These are phyloP conservation scores for Bipolaris oryzae DNA, from an alignment of 2,329 filamentous ascomycete species.

Conservation along the genomic window DNA sequence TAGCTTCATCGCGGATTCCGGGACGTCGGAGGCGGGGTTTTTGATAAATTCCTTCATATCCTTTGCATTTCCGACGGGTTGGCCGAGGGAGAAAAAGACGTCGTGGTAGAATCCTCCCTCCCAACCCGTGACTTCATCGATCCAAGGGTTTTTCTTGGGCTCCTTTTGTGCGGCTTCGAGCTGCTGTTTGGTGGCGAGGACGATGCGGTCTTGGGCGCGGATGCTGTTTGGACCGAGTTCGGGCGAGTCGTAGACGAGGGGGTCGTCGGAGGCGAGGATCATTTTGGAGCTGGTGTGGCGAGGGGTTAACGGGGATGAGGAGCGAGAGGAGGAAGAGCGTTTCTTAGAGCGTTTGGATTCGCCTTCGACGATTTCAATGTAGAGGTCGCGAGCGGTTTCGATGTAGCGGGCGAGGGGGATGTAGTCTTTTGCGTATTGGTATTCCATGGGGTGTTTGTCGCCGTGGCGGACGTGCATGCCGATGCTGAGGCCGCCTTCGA, in stretches of 20 bases:
- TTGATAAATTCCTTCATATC: constrained; percentile 29
- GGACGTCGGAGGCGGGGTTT: constrained; percentile 22
- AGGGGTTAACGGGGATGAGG: constrained; percentile 11
- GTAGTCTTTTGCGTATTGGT: constrained; percentile 77
- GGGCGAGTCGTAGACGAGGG: constrained; percentile 69
- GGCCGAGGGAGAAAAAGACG: constrained; percentile 80
- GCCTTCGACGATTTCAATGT: constrained; percentile 56
- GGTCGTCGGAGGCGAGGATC: constrained; percentile 81
- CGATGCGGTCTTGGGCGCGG: constrained; percentile 77
- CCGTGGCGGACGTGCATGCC: constrained; percentile 82
- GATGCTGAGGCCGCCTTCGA: constrained; percentile 62
- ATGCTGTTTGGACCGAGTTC: constrained; percentile 63
- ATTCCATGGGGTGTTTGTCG: constrained; percentile 77
- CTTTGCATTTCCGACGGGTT: constrained; percentile 39
- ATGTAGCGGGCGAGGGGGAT: constrained; percentile 74
- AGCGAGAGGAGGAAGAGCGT: too few species aligned
- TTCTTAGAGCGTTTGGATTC: constrained; percentile 3
- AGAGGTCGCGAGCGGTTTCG: constrained; percentile 60
- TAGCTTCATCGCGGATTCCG: constrained; percentile 64
- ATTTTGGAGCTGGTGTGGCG: constrained; percentile 51
- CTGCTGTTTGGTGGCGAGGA: constrained; percentile 69
- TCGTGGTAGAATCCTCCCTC: constrained; percentile 84
- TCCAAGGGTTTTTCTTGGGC: constrained; percentile 57
- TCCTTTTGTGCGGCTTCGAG: constrained; percentile 47
- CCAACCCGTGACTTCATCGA: constrained; percentile 81